phyloP scores from a whole-genome alignment of 2,329 filamentous ascomycete species.

The Niveomyces coronatus region DNA sequence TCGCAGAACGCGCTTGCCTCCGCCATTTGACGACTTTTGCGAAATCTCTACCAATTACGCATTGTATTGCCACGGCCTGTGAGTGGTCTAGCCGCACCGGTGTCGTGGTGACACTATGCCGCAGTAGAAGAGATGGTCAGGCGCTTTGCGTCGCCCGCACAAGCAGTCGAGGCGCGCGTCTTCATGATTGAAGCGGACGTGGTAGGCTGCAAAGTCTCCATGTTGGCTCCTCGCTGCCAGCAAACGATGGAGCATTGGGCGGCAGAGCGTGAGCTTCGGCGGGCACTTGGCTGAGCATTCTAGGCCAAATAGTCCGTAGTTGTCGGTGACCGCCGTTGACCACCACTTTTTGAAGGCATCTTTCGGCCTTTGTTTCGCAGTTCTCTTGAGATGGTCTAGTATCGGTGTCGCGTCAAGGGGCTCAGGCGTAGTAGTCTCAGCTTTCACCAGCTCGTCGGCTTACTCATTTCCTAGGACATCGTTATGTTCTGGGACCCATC shows the following conservation, averaged over 20 bases:
- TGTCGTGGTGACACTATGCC: no score
- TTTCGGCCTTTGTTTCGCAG: not conserved
- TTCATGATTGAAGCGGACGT: slow-evolving; percentile 8
- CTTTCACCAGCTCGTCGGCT: not conserved
- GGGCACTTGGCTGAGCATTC: not conserved
- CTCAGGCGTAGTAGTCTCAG: not conserved
- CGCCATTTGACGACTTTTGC: no score
- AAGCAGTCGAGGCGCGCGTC: slow-evolving; percentile 1
- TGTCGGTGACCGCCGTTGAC: not conserved
- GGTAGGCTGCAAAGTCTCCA: slow-evolving; percentile 10
- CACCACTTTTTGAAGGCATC: slow-evolving; percentile 3
- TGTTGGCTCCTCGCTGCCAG: slow-evolving; percentile 6
- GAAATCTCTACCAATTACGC: no score
- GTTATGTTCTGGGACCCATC: slow-evolving; percentile 2
- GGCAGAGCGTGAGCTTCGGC: not conserved
- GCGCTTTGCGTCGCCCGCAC: slow-evolving; percentile 6
- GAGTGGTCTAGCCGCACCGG: no score
- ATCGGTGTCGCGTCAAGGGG: no score
- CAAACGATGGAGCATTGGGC: slow-evolving; percentile 4
- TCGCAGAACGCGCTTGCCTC: no score
- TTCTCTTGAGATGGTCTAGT: no score
- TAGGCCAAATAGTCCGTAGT: not conserved
- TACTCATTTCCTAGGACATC: slow-evolving; percentile 5
- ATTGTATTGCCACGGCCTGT: no score
- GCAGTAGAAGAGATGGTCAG: no score